Percentiles rank a stretch among this genome's conserved stretches.
Conservation (phyloP, 495 filamentous ascomycete genomes). For the Aspergillus olivimuriae region DNA sequence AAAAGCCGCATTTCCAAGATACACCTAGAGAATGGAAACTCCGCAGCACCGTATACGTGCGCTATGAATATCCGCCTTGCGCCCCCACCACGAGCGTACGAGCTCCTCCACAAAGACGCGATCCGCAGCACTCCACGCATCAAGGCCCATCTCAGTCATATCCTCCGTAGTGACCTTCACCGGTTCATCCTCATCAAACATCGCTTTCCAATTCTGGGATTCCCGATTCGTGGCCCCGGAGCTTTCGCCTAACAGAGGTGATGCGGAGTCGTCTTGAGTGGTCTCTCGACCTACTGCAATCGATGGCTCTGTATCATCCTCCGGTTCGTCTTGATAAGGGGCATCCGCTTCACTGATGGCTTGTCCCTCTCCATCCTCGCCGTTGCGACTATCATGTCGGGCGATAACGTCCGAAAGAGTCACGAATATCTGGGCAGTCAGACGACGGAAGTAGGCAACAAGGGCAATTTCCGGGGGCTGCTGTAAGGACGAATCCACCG, state of each 20-base stretch:
- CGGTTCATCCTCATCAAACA: constrained; percentile 19
- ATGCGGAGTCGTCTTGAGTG: constrained; percentile 21
- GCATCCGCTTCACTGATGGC: constrained; percentile 4
- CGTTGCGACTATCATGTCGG: constrained; percentile 53
- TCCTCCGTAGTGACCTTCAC: constrained; percentile 62
- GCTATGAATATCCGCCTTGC: constrained; percentile 61
- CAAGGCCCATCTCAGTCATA: constrained; percentile 73
- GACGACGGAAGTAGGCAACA: constrained; percentile 86
- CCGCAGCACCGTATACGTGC: constrained; percentile 77
- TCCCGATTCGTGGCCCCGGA: not conserved
- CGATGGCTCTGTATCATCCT: constrained; percentile 16
- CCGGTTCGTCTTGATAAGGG: constrained; percentile 7
- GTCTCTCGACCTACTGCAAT: constrained; percentile 25
- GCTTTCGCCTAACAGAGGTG: constrained; percentile 24
- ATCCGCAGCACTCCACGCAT: constrained; percentile 78
- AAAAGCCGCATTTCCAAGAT: no score
- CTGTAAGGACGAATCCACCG: constrained; percentile 25
- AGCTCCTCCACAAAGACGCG: constrained; percentile 65
- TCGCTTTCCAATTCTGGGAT: not conserved
- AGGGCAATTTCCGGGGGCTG: constrained; percentile 62
- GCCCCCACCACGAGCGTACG: constrained; percentile 62
- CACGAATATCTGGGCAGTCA: constrained; percentile 66
- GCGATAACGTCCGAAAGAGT: constrained; percentile 52
- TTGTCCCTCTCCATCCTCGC: constrained; percentile 37
- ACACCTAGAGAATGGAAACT: constrained; percentile 59